Conservation (phyloP, 2,329 filamentous ascomycete species). For the Pseudocercospora macadamiae region DNA sequence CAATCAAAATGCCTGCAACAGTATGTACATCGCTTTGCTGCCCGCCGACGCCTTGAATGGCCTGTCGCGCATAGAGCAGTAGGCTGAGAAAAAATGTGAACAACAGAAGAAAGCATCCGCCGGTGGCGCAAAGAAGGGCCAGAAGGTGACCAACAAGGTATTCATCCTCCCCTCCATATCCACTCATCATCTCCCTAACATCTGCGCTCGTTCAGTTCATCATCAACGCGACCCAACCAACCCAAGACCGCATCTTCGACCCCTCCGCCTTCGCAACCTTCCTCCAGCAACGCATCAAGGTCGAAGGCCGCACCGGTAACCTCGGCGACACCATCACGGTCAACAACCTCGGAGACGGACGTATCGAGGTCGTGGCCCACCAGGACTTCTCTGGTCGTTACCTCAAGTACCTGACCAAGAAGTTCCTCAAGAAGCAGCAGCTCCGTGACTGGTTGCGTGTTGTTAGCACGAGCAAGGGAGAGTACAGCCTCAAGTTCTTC, state of each 20-base stretch:
- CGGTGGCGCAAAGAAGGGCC: slow-evolving; percentile 51
- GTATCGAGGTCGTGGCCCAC: slow-evolving; percentile 97
- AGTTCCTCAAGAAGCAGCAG: slow-evolving; percentile 99
- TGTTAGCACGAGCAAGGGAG: slow-evolving; percentile 95
- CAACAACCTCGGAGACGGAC: slow-evolving; percentile 89
- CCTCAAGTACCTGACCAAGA: slow-evolving; percentile 99
- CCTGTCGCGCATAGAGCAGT: slow-evolving; percentile 65
- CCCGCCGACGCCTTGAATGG: slow-evolving; percentile 62
- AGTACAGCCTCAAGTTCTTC: slow-evolving; percentile 99
- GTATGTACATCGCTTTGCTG: slow-evolving; percentile 99
- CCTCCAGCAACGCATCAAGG: slow-evolving; percentile 99
- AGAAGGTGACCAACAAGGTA: slow-evolving; percentile 88
- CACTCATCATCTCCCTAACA: slow-evolving; percentile 4
- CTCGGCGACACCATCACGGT: slow-evolving; percentile 91
- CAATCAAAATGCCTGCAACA: slow-evolving; percentile 79
- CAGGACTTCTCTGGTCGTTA: slow-evolving; percentile 98
- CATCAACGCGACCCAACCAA: slow-evolving; percentile 99
- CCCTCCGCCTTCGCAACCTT: slow-evolving; percentile 99
- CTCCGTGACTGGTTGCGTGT: slow-evolving; percentile 99
- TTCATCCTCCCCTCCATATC: neutral
- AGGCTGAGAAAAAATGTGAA: slow-evolving; percentile 66
- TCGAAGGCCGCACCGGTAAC: slow-evolving; percentile 97
- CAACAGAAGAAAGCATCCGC: slow-evolving; percentile 62
- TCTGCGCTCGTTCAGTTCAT: slow-evolving; percentile 68
- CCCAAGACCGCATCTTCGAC: slow-evolving; percentile 99